These are phyloP conservation scores for Friedmanniomyces simplex DNA, from an alignment of 495 filamentous ascomycete genomes.

Conservation along the genomic window DNA sequence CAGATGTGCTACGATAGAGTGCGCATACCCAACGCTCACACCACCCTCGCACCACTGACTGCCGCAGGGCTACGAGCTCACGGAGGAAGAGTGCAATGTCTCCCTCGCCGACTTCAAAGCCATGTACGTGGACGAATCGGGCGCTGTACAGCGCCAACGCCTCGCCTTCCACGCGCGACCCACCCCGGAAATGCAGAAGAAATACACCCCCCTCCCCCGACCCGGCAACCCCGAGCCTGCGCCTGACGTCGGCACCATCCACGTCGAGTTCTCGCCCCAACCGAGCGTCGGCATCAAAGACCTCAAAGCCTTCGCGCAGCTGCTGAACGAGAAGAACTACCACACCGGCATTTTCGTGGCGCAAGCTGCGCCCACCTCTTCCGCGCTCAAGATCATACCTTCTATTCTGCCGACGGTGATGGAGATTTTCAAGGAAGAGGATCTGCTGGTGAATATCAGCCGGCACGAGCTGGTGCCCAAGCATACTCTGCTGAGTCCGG, in stretches of 20 bases:
- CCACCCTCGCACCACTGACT: slow-evolving; percentile 14
- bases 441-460: slow-evolving; percentile 95
- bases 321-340: slow-evolving; percentile 64
- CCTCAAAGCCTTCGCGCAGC: slow-evolving; percentile 76
- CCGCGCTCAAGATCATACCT: slow-evolving; percentile 73
- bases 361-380: slow-evolving; percentile 64
- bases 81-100: slow-evolving; percentile 79
- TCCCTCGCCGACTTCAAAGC: slow-evolving; percentile 62
- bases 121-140: slow-evolving; percentile 57
- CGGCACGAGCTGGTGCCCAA: slow-evolving; percentile 94
- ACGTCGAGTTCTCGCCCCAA: slow-evolving; percentile 81
- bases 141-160: slow-evolving; percentile 62
- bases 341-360: slow-evolving; percentile 84
- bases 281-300: slow-evolving; percentile 75
- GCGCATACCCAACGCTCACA: not conserved
- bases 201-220: slow-evolving; percentile 50
- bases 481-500: slow-evolving; percentile 77
- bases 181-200: slow-evolving; percentile 67
- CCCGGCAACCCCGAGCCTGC: slow-evolving; percentile 38
- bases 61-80: slow-evolving; percentile 78
- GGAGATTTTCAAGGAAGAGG: slow-evolving; percentile 90
- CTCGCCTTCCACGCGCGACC: slow-evolving; percentile 83
- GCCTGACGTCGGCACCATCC: slow-evolving; percentile 75
- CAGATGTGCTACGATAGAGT: slow-evolving; percentile 34
- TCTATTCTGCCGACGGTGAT: slow-evolving; percentile 61